Evolutionary conservation across 306 rosid species (phyloP).

Genomic region (Acacia confusa): DNA sequence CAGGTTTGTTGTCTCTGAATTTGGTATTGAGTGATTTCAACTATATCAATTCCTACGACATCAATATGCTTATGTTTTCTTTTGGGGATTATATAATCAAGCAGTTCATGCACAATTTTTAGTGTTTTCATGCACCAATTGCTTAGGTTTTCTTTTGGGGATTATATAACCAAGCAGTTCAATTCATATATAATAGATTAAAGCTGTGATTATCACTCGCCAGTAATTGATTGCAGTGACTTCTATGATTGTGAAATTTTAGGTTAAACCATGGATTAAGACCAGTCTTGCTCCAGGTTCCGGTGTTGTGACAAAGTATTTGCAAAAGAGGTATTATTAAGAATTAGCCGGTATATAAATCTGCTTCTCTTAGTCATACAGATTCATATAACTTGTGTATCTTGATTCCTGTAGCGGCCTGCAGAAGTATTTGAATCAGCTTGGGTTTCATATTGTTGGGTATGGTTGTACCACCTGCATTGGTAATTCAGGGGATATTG

Average conservation of each 20-base stretch:
- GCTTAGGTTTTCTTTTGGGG: slow-evolving; percentile 10
- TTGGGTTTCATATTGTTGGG: slow-evolving; percentile 88
- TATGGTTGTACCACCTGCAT: slow-evolving; percentile 99
- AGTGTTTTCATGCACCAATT: slow-evolving; percentile 1
- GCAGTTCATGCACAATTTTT: slow-evolving; percentile 7
- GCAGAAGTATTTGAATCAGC: slow-evolving; percentile 88
- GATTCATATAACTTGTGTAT: slow-evolving; percentile 12
- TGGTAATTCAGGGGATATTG: slow-evolving; percentile 93
- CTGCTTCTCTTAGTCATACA: neutral
- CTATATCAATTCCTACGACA: slow-evolving; percentile 13
- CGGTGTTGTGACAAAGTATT: slow-evolving; percentile 93
- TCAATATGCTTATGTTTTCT: slow-evolving; percentile 11
- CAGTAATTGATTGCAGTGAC: slow-evolving; percentile 30
- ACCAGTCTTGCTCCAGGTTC: slow-evolving; percentile 99
- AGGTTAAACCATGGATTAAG: slow-evolving; percentile 98
- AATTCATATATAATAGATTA: slow-evolving; percentile 10
- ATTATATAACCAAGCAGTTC: slow-evolving; percentile 12
- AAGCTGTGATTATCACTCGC: neutral
- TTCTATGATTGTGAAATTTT: slow-evolving; percentile 29
- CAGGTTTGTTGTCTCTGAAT: slow-evolving; percentile 61
- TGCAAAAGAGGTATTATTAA: slow-evolving; percentile 65
- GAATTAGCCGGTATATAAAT: slow-evolving; percentile 18
- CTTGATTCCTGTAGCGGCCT: slow-evolving; percentile 61
- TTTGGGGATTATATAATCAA: neutral
- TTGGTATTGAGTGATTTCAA: slow-evolving; percentile 14